Base-by-base conservation (phyloP, 345 rosid genomes). In the Hypericum androsaemum region DNA sequence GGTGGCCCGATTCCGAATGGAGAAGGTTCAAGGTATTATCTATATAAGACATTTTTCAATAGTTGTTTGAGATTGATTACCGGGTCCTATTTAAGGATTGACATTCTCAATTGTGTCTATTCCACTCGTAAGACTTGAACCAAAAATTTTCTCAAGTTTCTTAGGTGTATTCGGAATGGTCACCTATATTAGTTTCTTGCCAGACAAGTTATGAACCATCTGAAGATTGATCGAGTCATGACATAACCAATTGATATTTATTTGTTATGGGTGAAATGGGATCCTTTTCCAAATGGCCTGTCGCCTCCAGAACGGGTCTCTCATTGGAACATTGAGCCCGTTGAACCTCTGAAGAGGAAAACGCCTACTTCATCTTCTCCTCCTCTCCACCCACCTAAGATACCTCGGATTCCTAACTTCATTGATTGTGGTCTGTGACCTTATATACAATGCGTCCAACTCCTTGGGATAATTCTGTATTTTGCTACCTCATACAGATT, bases 1-100 rank as follows among this genome's bases (percentile, higher is more conserved):
- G 75, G 54, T 83, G 83, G 82, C 80, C 76, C 6, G 37, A 57
- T 58, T 83, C 90, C n/a, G 64, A 74, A 56, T 83, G 90, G 90
- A 72, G 74, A 61, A 60, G 75, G 50, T 78, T 78, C 15, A 62
- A 66, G 77, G 86, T 83, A 52, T 12, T 45, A 7, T 13, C 8
- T 42, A 13, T 53, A 43, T 10, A 43, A 39, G 45, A 10, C n/a
- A 15, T n/a, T n/a, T 48, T 22, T 39, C n/a, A n/a, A n/a, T n/a
- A n/a, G n/a, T n/a, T n/a, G n/a, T n/a, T n/a, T n/a, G n/a, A n/a
- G n/a, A n/a, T n/a, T n/a, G n/a, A n/a, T n/a, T n/a, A n/a, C n/a
- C n/a, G n/a, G n/a, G n/a, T n/a, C n/a, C n/a, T n/a, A n/a, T n/a
- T n/a, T n/a, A n/a, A n/a, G n/a, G n/a, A n/a, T n/a, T n/a, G n/a